These are phyloP conservation scores for Ophiostoma himal-ulmi DNA, from an alignment of 2,329 filamentous ascomycete genomes.

Conservation along the genomic window DNA sequence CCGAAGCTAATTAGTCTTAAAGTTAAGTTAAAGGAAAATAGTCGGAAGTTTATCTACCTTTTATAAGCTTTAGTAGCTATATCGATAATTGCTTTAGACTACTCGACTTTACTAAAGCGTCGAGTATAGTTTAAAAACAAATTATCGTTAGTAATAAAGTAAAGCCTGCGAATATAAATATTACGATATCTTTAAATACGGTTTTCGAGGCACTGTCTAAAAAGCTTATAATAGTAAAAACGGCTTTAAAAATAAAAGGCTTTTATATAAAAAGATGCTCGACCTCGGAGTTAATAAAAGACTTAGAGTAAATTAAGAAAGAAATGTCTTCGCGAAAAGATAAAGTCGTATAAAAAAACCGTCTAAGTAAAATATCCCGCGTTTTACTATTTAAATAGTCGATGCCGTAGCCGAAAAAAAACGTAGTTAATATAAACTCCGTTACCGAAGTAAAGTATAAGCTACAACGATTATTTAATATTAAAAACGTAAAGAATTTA, in stretches of 20 bases:
- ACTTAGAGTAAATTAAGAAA: slow-evolving; percentile 39
- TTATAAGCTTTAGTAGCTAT: slow-evolving; percentile 90
- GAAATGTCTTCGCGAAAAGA: slow-evolving; percentile 54
- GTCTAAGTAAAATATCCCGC: slow-evolving; percentile 52
- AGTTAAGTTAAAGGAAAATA: background rate
- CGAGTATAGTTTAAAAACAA: slow-evolving; percentile 54
- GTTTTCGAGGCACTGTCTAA: slow-evolving; percentile 92
- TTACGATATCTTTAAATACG: slow-evolving; percentile 88
- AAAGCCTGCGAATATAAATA: slow-evolving; percentile 93
- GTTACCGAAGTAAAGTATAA: slow-evolving; percentile 57
- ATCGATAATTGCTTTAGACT: slow-evolving; percentile 98
- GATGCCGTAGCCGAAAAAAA: slow-evolving; percentile 54
- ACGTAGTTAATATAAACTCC: slow-evolving; percentile 60
- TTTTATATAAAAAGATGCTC: slow-evolving; percentile 68
- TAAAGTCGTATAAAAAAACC: slow-evolving; percentile 60
- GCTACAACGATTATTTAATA: slow-evolving; percentile 58
- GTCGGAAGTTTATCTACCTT: slow-evolving; percentile 54
- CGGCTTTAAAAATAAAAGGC: slow-evolving; percentile 79
- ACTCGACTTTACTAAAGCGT: slow-evolving; percentile 89
- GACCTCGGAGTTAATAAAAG: slow-evolving; percentile 44
- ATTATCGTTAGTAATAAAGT: slow-evolving; percentile 60
- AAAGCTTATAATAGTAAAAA: slow-evolving; percentile 83
- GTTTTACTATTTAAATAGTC: slow-evolving; percentile 44
- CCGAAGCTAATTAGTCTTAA: slow-evolving; percentile 62
- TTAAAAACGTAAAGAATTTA: slow-evolving; percentile 52